phyloP scores from a whole-genome alignment of 495 filamentous ascomycete genomes.

The Sabuloglossum arenarium region DNA sequence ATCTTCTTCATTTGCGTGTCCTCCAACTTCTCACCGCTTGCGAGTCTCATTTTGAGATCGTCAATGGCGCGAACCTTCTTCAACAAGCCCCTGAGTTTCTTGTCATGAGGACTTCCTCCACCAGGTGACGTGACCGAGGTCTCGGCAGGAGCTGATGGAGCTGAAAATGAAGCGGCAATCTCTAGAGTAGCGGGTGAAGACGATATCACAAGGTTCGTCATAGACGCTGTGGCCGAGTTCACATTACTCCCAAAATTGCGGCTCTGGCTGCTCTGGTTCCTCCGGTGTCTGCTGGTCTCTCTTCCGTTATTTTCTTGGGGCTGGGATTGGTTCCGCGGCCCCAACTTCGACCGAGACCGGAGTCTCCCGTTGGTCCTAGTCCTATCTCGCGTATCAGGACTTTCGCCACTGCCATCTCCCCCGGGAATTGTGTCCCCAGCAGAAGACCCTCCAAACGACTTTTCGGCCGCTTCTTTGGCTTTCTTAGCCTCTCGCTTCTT shows the following conservation, averaged over 20 bases:
- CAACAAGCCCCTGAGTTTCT: constrained; percentile 74
- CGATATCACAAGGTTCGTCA: neutral
- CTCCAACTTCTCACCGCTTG: constrained; percentile 86
- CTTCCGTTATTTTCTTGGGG: constrained; percentile 1
- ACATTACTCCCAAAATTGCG: neutral
- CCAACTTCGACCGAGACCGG: constrained; percentile 32
- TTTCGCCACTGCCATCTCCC: constrained; percentile 7
- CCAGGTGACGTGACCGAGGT: constrained; percentile 25
- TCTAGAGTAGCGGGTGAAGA: neutral
- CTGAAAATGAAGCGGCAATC: constrained; percentile 1
- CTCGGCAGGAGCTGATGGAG: constrained; percentile 16
- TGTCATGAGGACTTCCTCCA: constrained; percentile 37
- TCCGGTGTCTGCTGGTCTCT: constrained; percentile 18
- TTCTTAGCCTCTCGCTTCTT: constrained; percentile 98
- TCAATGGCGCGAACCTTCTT: constrained; percentile 98
- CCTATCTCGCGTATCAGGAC: constrained; percentile 38
- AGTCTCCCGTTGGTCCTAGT: constrained; percentile 29
- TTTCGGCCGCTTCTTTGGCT: constrained; percentile 50
- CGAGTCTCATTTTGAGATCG: constrained; percentile 88
- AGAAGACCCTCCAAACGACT: constrained; percentile 21
- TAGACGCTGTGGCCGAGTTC: neutral
- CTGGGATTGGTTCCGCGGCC: constrained; percentile 17
- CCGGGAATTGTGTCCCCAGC: constrained; percentile 10
- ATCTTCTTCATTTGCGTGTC: constrained; percentile 99
- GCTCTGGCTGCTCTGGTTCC: constrained; percentile 5